Percentiles rank a stretch among this genome's conserved stretches.
Conservation (phyloP, 768 basidiomycete genomes). For the Lactarius akahatsu region DNA sequence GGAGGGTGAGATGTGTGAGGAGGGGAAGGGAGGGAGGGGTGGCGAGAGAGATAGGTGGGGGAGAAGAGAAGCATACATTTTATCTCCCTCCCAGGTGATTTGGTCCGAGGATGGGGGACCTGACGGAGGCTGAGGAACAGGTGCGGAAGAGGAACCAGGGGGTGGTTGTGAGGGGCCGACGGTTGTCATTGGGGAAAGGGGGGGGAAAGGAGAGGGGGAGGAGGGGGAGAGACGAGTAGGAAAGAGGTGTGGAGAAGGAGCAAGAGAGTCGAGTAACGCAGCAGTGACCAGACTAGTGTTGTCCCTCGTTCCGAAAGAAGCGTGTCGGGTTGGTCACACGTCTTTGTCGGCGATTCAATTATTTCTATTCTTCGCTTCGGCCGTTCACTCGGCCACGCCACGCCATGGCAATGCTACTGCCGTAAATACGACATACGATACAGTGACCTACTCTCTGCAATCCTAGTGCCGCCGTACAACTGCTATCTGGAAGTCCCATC, state of each 20-base stretch:
- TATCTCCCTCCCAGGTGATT: slow-evolving; percentile 81
- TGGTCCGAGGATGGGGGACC: slow-evolving; percentile 26
- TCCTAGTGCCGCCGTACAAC: slow-evolving; percentile 71
- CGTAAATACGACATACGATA: not conserved
- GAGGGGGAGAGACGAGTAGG: not conserved
- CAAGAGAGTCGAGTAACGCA: slow-evolving; percentile 16
- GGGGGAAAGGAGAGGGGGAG: not conserved
- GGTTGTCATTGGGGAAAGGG: slow-evolving; percentile 20
- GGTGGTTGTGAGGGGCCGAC: slow-evolving; percentile 23
- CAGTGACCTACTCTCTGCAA: too few relatives aligned
- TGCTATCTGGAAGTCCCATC: slow-evolving; percentile 88
- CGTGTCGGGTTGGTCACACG: slow-evolving; percentile 10
- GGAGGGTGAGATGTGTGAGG: slow-evolving; percentile 5
- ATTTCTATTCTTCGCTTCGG: slow-evolving; percentile 16
- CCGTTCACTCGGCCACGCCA: not conserved
- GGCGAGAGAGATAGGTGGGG: not conserved
- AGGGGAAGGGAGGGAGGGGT: not conserved
- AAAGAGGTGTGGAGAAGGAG: slow-evolving; percentile 7
- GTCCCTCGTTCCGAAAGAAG: slow-evolving; percentile 5
- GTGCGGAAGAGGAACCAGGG: slow-evolving; percentile 17
- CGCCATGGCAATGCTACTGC: not conserved
- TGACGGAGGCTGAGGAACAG: slow-evolving; percentile 25
- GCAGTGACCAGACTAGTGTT: slow-evolving; percentile 2
- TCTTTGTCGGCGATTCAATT: slow-evolving; percentile 22
- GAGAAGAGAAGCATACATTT: slow-evolving; percentile 54